Conservation (phyloP, 352 stramenopile species). For the Peronospora destructor region DNA sequence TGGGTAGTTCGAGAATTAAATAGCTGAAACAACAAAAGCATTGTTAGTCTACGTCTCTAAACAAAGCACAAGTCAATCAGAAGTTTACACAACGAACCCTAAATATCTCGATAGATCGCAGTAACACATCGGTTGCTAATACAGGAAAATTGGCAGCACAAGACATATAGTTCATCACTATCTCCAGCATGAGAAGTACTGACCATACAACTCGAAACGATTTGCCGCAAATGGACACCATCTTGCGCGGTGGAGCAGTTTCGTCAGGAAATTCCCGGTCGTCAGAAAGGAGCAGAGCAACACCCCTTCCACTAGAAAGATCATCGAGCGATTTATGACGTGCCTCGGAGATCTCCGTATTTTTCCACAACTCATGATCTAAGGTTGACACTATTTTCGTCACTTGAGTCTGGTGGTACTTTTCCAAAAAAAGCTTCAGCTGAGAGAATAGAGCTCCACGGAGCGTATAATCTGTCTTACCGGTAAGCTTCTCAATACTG, state of each 20-base stretch:
- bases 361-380: slow-evolving; percentile 93
- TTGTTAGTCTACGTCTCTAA: slow-evolving; percentile 2
- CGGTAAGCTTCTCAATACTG: slow-evolving; percentile 87
- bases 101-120: slow-evolving; percentile 90
- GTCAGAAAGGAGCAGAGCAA: slow-evolving; percentile 61
- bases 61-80: background rate
- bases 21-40: slow-evolving; percentile 51
- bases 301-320: slow-evolving; percentile 87
- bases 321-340: slow-evolving; percentile 87
- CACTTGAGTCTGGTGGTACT: slow-evolving; percentile 90
- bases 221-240: slow-evolving; percentile 87
- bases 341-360: slow-evolving; percentile 87
- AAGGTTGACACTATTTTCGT: slow-evolving; percentile 90
- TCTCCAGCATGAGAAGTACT: slow-evolving; percentile 92
- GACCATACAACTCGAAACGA: slow-evolving; percentile 94
- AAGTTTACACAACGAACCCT: slow-evolving; percentile 35
- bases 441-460: slow-evolving; percentile 90
- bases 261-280: slow-evolving; percentile 62
- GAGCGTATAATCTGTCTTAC: slow-evolving; percentile 89
- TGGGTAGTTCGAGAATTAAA: slow-evolving; percentile 96
- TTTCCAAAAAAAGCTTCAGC: slow-evolving; percentile 93
- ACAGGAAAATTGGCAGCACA: slow-evolving; percentile 91
- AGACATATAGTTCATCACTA: slow-evolving; percentile 93
- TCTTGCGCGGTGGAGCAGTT: slow-evolving; percentile 62
- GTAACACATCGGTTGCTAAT: slow-evolving; percentile 90